Percentiles rank a stretch among this genome's conserved stretches.
Evolutionary conservation across 108 stramenopile species (phyloP).

Genomic region (Parietichytrium sp.): DNA sequence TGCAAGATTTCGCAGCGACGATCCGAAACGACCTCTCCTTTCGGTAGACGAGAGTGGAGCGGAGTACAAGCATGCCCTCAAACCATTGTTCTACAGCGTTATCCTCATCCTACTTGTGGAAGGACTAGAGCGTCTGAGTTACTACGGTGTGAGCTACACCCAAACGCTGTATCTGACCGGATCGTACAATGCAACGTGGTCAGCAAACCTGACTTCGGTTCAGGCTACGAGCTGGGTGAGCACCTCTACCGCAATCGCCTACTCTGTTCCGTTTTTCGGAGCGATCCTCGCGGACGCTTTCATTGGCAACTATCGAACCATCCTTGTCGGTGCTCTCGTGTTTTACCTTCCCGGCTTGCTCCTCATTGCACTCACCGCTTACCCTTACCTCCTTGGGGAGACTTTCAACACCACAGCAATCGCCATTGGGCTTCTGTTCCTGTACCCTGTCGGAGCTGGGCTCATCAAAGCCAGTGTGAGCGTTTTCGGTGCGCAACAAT

Average conservation of each 20-base stretch:
- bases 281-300: slow-evolving; percentile 72
- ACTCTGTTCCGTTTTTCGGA: slow-evolving; percentile 76
- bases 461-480: slow-evolving; percentile 78
- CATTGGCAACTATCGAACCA: slow-evolving; percentile 73
- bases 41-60: not conserved
- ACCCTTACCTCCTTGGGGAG: slow-evolving; percentile 67
- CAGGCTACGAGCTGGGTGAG: slow-evolving; percentile 70
- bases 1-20: not conserved
- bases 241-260: slow-evolving; percentile 75
- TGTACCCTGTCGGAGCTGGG: slow-evolving; percentile 82
- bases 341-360: slow-evolving; percentile 75
- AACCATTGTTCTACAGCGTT: slow-evolving; percentile 3
- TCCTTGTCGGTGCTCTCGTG: slow-evolving; percentile 61
- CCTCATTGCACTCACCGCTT: slow-evolving; percentile 68
- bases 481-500: slow-evolving; percentile 82
- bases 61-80: slow-evolving; percentile 31
- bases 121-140: slow-evolving; percentile 25
- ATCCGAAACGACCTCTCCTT: not conserved
- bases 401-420: slow-evolving; percentile 63
- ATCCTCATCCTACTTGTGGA: slow-evolving; percentile 39
- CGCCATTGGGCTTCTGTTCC: slow-evolving; percentile 58
- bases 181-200: not conserved
- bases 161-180: slow-evolving; percentile 39
- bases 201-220: not conserved
- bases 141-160: slow-evolving; percentile 40